Evolutionary conservation across 2,329 filamentous ascomycete genomes (phyloP), one percentile per base, ranked within the genome.

Genomic region (Alternaria viburni): DNA sequence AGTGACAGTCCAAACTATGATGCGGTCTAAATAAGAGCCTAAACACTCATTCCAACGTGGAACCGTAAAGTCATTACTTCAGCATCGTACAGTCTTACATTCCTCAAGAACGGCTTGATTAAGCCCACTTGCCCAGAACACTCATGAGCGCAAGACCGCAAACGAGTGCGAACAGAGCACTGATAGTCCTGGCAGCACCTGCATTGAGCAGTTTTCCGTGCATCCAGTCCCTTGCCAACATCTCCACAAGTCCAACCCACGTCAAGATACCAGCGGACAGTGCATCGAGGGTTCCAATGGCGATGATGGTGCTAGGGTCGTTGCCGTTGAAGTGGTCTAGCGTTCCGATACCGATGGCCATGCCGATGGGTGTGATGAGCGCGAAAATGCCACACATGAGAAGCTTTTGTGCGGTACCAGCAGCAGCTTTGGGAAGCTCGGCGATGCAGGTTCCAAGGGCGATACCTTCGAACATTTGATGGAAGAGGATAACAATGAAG

Each of bases 161-260:
- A 3, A 92, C 67, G 49, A 93, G 79, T 5, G 86, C 85, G 5
- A 84, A 43, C 32, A 87, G 78, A 0, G 85, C 89, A 9, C 86
- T 76, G 1, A 75, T 36, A 0, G 87, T 88, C 60, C 83, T 85
- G 0, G 82, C 26, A 1, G 84, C 41, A 0, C 84, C 77, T 0
- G 89, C 85, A 28, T 86, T 79, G 15, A 85, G 77, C 76, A 91
- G 78, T 12, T 66, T 66, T 2, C 80, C 80, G 30, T 78, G 80
- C 70, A 90, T 86, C 91, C 91, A 94, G 74, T 94, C 91, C 44
- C 86, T 83, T 3, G 90, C 90, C 87, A 89, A 90, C 90, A 94
- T 93, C 81, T 93, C 91, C 0, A 93, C 91, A 1, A 93, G 80
- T 2, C 90, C 90, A 2, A 93, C 91, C 90, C 91, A 94, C n/a